Evolutionary conservation across 2,329 filamentous ascomycete genomes (phyloP).

Genomic region (Nannizzia gypsea): DNA sequence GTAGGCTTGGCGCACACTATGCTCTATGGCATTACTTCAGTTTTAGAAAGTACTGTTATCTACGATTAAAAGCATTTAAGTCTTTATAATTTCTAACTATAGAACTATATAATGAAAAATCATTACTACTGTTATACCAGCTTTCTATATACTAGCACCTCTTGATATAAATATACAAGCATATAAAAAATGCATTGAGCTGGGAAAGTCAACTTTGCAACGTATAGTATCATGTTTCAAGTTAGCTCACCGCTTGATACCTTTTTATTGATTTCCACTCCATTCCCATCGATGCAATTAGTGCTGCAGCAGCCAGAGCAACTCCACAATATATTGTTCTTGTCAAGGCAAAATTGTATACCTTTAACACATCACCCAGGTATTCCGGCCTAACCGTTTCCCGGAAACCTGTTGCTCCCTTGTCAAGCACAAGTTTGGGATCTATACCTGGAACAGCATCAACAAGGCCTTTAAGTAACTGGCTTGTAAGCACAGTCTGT

Average conservation of each 20-base stretch:
- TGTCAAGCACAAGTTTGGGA: conserved; percentile 20
- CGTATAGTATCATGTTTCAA: too few species aligned
- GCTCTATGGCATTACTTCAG: too few species aligned
- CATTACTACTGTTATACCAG: too few species aligned
- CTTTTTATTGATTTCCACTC: conserved; percentile 7
- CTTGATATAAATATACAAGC: too few species aligned
- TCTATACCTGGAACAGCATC: conserved; percentile 19
- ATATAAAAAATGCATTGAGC: too few species aligned
- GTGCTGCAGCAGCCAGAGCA: conserved; percentile 6
- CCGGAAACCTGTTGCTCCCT: conserved; percentile 30
- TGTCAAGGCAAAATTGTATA: conserved; percentile 29
- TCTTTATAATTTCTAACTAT: too few species aligned
- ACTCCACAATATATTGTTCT: conserved; percentile 19
- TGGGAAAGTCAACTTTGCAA: too few species aligned
- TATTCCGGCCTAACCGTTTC: conserved; percentile 18
- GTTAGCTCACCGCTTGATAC: background rate
- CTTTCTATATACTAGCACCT: too few species aligned
- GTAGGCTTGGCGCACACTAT: too few species aligned
- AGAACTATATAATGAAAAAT: too few species aligned
- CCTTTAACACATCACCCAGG: conserved; percentile 23
- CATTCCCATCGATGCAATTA: conserved; percentile 1
- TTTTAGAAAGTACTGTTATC: too few species aligned
- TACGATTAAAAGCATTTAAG: too few species aligned
- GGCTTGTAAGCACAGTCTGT: conserved; percentile 30
- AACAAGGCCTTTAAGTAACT: conserved; percentile 21